Evolutionary conservation across 306 rosid species (phyloP).

Genomic region (Luffa aegyptiaca): DNA sequence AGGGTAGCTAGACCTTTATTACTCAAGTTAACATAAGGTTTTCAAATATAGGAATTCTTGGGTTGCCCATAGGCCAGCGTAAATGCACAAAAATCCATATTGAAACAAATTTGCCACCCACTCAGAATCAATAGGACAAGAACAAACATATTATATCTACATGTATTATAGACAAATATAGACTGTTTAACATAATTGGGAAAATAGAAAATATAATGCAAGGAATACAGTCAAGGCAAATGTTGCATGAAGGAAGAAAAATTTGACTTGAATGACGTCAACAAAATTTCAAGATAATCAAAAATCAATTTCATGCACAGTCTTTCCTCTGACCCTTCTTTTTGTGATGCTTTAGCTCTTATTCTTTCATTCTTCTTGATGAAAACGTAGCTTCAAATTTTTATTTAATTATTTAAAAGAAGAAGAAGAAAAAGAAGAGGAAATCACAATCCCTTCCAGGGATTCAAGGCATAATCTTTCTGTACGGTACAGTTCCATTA

Average conservation of each 20-base stretch:
- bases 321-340: not conserved
- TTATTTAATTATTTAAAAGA: not conserved
- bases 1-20: not conserved
- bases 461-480: not conserved
- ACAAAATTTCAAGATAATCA: not conserved
- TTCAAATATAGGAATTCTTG: too few species aligned
- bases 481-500: not conserved
- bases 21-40: too few species aligned
- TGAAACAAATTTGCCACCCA: not conserved
- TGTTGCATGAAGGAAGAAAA: not conserved
- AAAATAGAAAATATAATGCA: not conserved
- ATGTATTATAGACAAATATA: not conserved
- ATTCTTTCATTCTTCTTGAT: not conserved
- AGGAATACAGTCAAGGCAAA: not conserved
- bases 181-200: not conserved
- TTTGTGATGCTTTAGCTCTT: not conserved
- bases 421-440: too few species aligned
- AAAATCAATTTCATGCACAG: not conserved
- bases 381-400: not conserved
- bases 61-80: too few species aligned
- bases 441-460: not conserved
- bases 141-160: not conserved
- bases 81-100: not conserved
- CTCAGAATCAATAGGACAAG: not conserved
- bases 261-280: not conserved